Conservation (phyloP, 2,329 filamentous ascomycete genomes). For the Hirsutella thompsonii region DNA sequence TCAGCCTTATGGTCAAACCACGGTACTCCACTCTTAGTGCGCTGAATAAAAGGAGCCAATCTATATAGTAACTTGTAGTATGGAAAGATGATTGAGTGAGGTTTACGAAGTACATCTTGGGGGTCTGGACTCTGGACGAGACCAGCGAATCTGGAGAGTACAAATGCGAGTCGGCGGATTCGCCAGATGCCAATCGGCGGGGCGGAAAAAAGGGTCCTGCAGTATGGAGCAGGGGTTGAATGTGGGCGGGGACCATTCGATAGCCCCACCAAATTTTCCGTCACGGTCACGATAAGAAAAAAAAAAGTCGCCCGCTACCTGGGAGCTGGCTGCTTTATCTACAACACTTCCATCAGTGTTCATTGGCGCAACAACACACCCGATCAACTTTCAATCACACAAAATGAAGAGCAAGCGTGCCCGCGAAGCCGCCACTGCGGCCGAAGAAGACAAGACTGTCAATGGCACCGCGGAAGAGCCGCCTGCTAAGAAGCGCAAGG, state of each 20-base stretch:
- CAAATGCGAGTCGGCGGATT: no score
- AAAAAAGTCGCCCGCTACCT: background rate
- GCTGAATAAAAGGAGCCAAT: no score
- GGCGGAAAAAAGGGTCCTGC: background rate
- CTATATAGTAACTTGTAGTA: no score
- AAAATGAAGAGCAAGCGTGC: slow-evolving; percentile 27
- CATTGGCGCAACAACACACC: background rate
- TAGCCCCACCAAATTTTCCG: slow-evolving; percentile 5
- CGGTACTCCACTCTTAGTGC: no score
- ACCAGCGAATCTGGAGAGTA: no score
- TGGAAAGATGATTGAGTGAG: no score
- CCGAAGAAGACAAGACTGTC: slow-evolving; percentile 15
- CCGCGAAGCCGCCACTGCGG: slow-evolving; percentile 16
- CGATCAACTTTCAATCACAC: background rate
- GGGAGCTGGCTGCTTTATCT: background rate
- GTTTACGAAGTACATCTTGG: no score
- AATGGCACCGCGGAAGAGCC: slow-evolving; percentile 9
- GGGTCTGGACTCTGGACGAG: no score
- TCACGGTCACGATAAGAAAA: background rate
- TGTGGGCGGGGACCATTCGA: background rate
- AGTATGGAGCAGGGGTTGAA: background rate
- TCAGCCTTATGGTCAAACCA: no score
- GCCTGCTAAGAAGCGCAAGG: slow-evolving; percentile 24
- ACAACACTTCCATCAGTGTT: background rate
- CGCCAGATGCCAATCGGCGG: background rate